A percentile compares a stretch with the other conserved stretches of the same genome.
phyloP scores from a whole-genome alignment of 2,329 filamentous ascomycete genomes.

The Aschersonia sp. region DNA sequence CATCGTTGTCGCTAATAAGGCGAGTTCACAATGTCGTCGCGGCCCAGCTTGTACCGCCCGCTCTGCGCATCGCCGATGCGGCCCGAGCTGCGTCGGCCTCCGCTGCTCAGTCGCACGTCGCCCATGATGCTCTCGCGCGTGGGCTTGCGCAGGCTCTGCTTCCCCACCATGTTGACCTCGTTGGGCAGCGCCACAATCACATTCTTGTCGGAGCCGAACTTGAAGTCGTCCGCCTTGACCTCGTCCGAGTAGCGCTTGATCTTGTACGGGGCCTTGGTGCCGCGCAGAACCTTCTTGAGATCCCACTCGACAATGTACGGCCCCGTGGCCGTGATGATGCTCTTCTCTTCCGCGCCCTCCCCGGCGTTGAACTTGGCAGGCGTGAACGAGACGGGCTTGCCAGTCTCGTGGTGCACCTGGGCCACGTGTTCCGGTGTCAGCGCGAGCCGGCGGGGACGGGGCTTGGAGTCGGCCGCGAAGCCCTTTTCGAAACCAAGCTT shows the following conservation, averaged over 20 bases:
- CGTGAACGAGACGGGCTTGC: constrained; percentile 73
- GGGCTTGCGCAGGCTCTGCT: constrained; percentile 69
- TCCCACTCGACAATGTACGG: constrained; percentile 97
- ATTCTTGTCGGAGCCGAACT: constrained; percentile 92
- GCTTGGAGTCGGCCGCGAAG: constrained; percentile 86
- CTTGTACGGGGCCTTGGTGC: constrained; percentile 75
- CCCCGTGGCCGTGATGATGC: constrained; percentile 90
- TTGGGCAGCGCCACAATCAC: constrained; percentile 94
- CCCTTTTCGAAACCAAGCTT: constrained; percentile 95
- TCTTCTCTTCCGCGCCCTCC: constrained; percentile 67
- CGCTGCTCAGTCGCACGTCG: constrained; percentile 32
- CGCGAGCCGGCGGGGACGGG: constrained; percentile 78
- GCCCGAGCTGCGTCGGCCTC: constrained; percentile 31
- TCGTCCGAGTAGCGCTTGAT: constrained; percentile 95
- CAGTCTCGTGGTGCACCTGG: constrained; percentile 94
- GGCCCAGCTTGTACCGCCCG: constrained; percentile 57
- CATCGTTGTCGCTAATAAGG: constrained; percentile 32
- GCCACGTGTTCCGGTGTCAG: constrained; percentile 86
- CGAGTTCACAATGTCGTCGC: constrained; percentile 71
- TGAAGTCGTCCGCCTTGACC: constrained; percentile 97
- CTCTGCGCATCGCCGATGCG: constrained; percentile 38
- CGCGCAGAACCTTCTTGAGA: constrained; percentile 73
- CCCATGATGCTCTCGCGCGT: constrained; percentile 86
- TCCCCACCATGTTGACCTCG: constrained; percentile 94
- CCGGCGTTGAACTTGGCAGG: constrained; percentile 89